These are phyloP conservation scores for Paraurostyla sp. DNA, from an alignment of 73 alveolate genomes.

Conservation along the genomic window DNA sequence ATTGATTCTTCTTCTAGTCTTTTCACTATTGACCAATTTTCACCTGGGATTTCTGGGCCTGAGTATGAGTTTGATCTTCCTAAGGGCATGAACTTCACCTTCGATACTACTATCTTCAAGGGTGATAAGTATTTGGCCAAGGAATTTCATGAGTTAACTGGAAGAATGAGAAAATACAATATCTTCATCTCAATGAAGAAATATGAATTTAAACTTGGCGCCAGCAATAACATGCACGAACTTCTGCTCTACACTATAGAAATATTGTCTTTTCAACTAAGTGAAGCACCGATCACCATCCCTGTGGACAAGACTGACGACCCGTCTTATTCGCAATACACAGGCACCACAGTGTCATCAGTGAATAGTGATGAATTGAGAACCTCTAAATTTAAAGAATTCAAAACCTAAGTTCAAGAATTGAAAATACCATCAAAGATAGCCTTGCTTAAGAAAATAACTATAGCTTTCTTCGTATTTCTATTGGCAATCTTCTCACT, in stretches of 20 bases:
- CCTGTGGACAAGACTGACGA: constrained; percentile 56
- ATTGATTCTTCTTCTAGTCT: neutral
- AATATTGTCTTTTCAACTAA: constrained; percentile 22
- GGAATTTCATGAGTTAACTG: constrained; percentile 58
- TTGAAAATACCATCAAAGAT: constrained; percentile 48
- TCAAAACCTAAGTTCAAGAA: constrained; percentile 55
- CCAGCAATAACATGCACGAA: constrained; percentile 13
- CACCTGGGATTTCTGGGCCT: constrained; percentile 43
- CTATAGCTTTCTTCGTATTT: constrained; percentile 42
- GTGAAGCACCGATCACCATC: constrained; percentile 55
- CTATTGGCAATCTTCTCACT: constrained; percentile 52
- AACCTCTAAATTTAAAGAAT: constrained; percentile 61
- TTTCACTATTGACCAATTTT: constrained; percentile 24
- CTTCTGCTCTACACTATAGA: constrained; percentile 49
- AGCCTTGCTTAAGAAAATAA: constrained; percentile 41
- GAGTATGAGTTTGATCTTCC: constrained; percentile 67
- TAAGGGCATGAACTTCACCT: constrained; percentile 66
- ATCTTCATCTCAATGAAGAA: constrained; percentile 34
- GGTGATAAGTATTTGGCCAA: constrained; percentile 29
- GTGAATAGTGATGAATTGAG: constrained; percentile 51
- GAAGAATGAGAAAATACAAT: constrained; percentile 58
- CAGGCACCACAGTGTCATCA: constrained; percentile 55
- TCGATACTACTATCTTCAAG: constrained; percentile 43
- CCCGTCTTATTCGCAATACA: neutral
- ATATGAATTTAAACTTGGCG: constrained; percentile 23